Base-by-base conservation (phyloP, 352 stramenopile species). In the Phytophthora hybrid region DNA sequence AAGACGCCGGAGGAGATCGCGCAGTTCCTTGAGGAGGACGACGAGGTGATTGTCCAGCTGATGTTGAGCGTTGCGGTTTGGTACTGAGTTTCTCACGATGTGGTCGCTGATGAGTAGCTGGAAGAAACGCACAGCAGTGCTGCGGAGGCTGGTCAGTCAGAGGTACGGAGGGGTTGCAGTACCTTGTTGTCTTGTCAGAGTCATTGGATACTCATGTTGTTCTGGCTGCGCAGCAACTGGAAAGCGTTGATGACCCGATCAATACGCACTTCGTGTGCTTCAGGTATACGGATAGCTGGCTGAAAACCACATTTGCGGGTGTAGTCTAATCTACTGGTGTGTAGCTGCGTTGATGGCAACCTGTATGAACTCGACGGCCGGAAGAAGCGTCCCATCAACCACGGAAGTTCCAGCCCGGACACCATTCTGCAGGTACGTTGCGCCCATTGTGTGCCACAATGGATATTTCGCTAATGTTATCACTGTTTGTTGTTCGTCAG, bases 221-320 rank as follows among this genome's bases (percentile, higher is more conserved):
- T 16, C 6, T 52, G 14, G 1, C 19, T 63, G 19, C 60, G 41
- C 57, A 96, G 89, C 90, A 97, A 90, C 74, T 98, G 57, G 88
- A 95, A 47, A 83, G 85, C 55, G 82, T 98, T 18, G 88, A 98
- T 39, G 96, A 99, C 59, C 87, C 93, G 8, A 91, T 99, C 71
- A 89, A 98, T 69, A 99, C 96, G n/a, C 97, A 99, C 79, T 99
- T 99, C 62, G 85, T 99, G 32, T 98, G 93, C 72, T 98, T 99
- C 75, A 97, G 95, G 76, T 93, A 63, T 14, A 46, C 3, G 14
- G 3, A 2, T 11, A 18, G 26, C 47, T 10, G 23, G 39, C 39
- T 46, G 39, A n/a, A 14, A 46, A 46, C 13, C 39, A 46, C 5
- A 6, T 46, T 44, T 46, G 39, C 18, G 11, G 5, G 37, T 14